Percentiles rank a stretch among this genome's conserved stretches.
phyloP scores from a whole-genome alignment of 345 rosid species.

The Psidium guajava region DNA sequence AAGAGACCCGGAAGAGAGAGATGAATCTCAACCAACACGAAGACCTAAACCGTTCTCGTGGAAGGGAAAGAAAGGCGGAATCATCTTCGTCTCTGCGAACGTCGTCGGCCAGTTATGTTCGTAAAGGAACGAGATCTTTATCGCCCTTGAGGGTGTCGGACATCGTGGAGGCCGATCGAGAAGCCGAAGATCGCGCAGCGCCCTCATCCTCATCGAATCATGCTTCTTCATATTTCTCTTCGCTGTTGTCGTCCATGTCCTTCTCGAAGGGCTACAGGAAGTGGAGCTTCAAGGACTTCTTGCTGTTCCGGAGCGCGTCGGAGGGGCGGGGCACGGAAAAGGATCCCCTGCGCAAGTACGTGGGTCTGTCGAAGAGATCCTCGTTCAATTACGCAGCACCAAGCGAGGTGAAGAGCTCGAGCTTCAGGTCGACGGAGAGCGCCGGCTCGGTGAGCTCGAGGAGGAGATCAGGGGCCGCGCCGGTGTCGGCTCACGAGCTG shows the following conservation, averaged over 20 bases:
- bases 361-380: slow-evolving; percentile 35
- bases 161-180: slow-evolving; percentile 32
- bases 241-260: slow-evolving; percentile 55
- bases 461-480: slow-evolving; percentile 26
- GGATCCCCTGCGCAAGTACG: slow-evolving; percentile 38
- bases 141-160: slow-evolving; percentile 75
- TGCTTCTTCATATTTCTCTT: slow-evolving; percentile 29
- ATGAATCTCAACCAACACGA: not conserved
- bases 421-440: slow-evolving; percentile 65
- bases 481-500: slow-evolving; percentile 67
- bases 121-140: slow-evolving; percentile 65
- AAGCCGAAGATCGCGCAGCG: not conserved
- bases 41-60: slow-evolving; percentile 4
- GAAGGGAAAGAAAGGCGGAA: slow-evolving; percentile 16
- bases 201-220: slow-evolving; percentile 2
- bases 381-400: not conserved
- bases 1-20: slow-evolving; percentile 15
- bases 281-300: slow-evolving; percentile 77
- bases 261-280: slow-evolving; percentile 44
- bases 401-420: slow-evolving; percentile 37
- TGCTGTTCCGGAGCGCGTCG: slow-evolving; percentile 81
- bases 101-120: slow-evolving; percentile 3
- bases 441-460: slow-evolving; percentile 34
- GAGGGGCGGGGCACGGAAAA: slow-evolving; percentile 66
- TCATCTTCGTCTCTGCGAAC: slow-evolving; percentile 10